Evolutionary conservation across 2,329 filamentous ascomycete genomes (phyloP).

Genomic region (Pseudocercospora eumusae): DNA sequence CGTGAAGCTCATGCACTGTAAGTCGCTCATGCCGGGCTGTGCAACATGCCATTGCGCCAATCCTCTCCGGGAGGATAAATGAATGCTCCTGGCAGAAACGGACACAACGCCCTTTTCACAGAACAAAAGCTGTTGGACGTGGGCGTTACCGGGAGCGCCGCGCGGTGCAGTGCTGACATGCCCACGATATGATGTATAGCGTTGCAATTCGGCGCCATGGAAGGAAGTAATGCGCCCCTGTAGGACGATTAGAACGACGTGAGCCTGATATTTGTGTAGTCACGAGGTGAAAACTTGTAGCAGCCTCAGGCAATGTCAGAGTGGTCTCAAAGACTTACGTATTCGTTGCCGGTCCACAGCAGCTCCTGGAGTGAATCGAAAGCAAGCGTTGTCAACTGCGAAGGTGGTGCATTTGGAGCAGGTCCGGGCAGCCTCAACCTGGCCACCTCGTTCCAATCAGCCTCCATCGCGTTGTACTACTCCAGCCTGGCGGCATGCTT

Average conservation of each 20-base stretch:
- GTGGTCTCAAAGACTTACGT: conserved; percentile 57
- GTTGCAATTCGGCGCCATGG: conserved; percentile 78
- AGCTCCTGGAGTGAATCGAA: conserved; percentile 91
- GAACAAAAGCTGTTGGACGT: conserved; percentile 84
- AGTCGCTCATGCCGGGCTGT: conserved; percentile 76
- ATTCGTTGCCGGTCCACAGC: conserved; percentile 89
- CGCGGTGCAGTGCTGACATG: conserved; percentile 56
- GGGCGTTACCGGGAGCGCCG: conserved; percentile 59
- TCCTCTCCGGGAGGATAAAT: conserved; percentile 83
- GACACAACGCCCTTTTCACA: conserved; percentile 88
- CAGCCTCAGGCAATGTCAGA: not conserved
- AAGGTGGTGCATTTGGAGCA: conserved; percentile 67
- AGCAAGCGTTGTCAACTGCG: conserved; percentile 74
- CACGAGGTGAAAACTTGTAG: not conserved
- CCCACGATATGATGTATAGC: conserved; percentile 86
- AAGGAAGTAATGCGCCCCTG: conserved; percentile 89
- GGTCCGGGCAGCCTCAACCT: conserved; percentile 79
- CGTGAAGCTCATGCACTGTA: conserved; percentile 94
- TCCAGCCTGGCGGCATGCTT: not conserved
- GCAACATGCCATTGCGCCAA: conserved; percentile 84
- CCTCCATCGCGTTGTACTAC: conserved; percentile 47
- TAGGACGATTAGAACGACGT: conserved; percentile 13
- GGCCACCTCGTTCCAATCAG: conserved; percentile 65
- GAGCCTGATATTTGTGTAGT: not conserved
- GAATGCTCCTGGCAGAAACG: conserved; percentile 78